Evolutionary conservation across 2,329 filamentous ascomycete genomes (phyloP), one percentile per base, ranked within the genome.

Genomic region (Aspergillus japonicus): DNA sequence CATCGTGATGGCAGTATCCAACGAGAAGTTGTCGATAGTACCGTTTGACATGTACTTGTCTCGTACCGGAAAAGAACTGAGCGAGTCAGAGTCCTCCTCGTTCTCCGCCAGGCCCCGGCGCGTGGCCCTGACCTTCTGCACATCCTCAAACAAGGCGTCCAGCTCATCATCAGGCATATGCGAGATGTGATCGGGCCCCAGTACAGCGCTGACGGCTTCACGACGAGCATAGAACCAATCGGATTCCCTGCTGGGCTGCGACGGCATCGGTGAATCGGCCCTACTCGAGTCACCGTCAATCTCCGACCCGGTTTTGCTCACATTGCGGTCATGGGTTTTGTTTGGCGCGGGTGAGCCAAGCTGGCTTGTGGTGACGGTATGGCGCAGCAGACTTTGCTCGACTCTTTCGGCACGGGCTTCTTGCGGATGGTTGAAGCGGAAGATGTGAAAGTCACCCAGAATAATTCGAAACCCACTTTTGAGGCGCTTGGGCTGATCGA

Each of bases 31-130:
- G 77, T 99, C 95, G 56, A 98, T 83, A 0, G 94, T 97, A 2
- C 94, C 94, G 57, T 90, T 95, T 2, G 93, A 97, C 80, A 96
- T 86, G 75, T 98, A 98, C 71, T 98, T 98, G 68, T 99, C 95
- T 54, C 95, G 85, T 31, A 93, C 82, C 1, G 92, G 89, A 71
- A 93, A 97, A 0, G 94, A 97, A 29, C 88, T 90, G 51, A 90
- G 86, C 0, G 94, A 97, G 66, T 99, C 95, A 56, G 88, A 87
- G 73, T 98, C 95, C 58, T 97, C 94, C 35, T 83, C 81, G 14
- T 77, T 79, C 48, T 86, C 84, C 52, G 83, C 79, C 5, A 87
- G 68, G 19, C 89, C 89, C 62, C 94, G 92, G 23, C 92, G 87
- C 4, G 92, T 91, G 62, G 93, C 94, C 66, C 94, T 86, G 6